A percentile compares a stretch with the other conserved stretches of the same genome.
Evolutionary conservation across 345 rosid species (phyloP).

Genomic region (Corchorus capsularis): DNA sequence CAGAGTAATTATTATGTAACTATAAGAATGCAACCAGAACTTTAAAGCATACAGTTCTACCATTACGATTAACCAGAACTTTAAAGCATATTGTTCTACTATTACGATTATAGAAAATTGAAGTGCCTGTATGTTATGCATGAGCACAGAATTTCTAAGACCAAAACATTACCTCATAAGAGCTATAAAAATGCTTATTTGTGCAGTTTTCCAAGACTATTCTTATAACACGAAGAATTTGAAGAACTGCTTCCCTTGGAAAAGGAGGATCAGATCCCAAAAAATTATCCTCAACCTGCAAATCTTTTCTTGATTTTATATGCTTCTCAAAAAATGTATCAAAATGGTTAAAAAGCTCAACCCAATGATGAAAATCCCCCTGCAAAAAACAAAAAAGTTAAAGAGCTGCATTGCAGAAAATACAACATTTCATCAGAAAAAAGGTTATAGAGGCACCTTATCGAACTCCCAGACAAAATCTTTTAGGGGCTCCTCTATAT

Average conservation of each 20-base stretch:
- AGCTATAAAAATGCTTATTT: slow-evolving; percentile 82
- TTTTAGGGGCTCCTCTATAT: slow-evolving; percentile 76
- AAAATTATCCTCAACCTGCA: slow-evolving; percentile 73
- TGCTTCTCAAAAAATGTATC: slow-evolving; percentile 93
- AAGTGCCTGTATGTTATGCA: not conserved
- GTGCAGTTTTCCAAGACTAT: slow-evolving; percentile 92
- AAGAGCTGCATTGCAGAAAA: slow-evolving; percentile 19
- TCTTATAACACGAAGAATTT: slow-evolving; percentile 89
- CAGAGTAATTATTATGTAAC: not conserved
- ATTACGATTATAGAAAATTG: not conserved
- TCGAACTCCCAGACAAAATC: slow-evolving; percentile 90
- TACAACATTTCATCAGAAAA: slow-evolving; percentile 1
- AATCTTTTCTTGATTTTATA: slow-evolving; percentile 79
- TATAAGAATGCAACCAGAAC: not conserved
- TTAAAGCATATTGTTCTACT: not conserved
- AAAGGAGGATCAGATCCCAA: slow-evolving; percentile 74
- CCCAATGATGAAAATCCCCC: slow-evolving; percentile 99
- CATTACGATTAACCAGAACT: not conserved
- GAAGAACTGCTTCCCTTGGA: slow-evolving; percentile 89
- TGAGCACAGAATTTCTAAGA: slow-evolving; percentile 3
- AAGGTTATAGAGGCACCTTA: slow-evolving; percentile 53
- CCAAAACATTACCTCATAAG: slow-evolving; percentile 77
- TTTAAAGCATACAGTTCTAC: not conserved
- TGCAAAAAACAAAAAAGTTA: slow-evolving; percentile 34
- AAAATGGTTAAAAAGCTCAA: slow-evolving; percentile 92